Base-by-base conservation (phyloP, 805 yeast genomes). In the Cyberlindnera americana region DNA sequence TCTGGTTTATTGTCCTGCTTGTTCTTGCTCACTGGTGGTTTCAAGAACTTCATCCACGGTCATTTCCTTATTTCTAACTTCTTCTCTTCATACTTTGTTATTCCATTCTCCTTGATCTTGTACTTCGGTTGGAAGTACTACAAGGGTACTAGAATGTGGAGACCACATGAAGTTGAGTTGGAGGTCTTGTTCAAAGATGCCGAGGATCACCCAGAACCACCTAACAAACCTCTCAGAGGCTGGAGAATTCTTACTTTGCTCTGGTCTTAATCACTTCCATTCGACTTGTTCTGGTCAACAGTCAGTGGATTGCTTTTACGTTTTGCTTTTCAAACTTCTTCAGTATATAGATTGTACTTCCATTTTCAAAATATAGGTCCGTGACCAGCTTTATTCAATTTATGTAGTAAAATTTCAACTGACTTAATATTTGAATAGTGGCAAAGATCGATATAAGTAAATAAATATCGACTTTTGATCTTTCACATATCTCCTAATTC, bases 151-250 rank as follows among this genome's bases (percentile, higher is more conserved):
- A 60, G 47, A 36, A 46, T 60, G 33, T 50, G 66, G 47, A 53
- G 50, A 30, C 60, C 73, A 8, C 39, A 48, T 13, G 68, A 73
- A 41, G 70, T 67, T 31, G 75, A 73, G 54, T 60, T 74, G 17
- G 56, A 41, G 29, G 34, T 54, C 5, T 47, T 62, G 29, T 62
- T 62, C 48, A 47, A 46, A 37, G 66, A 62, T 42, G 59, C 55
- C 17, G 54, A 47, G 27, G 57, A 53, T 13, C 53, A 57, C 41
- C 66, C 65, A 24, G 65, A 61, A 39, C 59, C 50, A 16, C 48
- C 53, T 12, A 28, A 18, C 19, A 41, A 38, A 18, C 43, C 43
- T 18, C 22, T 43, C 15, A 49, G 33, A 30, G 52, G 54, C 6
- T 52, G 52, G 54, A 42, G 40, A 40, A 29, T 41, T 15, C 18